Evolutionary conservation across 176 grass and related monocot genomes (phyloP), one percentile per base, ranked within the genome.

Genomic region (Oryza longistaminata): DNA sequence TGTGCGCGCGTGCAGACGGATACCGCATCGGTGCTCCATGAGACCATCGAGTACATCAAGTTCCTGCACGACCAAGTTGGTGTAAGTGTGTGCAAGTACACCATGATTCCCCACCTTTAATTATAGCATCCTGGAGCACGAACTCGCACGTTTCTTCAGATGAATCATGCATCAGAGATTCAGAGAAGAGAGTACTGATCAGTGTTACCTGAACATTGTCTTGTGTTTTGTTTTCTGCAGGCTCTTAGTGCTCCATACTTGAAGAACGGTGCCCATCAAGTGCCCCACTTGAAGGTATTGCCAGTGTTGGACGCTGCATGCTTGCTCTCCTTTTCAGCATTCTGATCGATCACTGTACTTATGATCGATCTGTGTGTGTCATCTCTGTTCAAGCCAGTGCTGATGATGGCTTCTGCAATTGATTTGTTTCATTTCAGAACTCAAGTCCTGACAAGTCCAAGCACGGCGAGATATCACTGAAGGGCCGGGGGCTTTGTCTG

Each of bases 31-130:
- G 97, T 99, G 91, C 93, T 99, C 78, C 93, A 96, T 68, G 97
- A 99, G 88, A 93, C 97, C 71, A 94, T 99, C 68, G 97, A 96
- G 70, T 99, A 99, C 93, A 99, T 99, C 84, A 99, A 90, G 90
- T 99, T 92, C 78, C 97, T 99, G 86, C 97, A 99, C 84, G 93
- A 96, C 84, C 93, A 99, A 88, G 93, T 92, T 82, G 79, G 83
- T 88, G 96, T 99, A 89, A 94, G 96, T 92, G 40, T 92, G 40
- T 71, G 27, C 68, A 45, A 86, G 68, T 35, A 62, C 39, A 73
- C 49, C n/a, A 87, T 87, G 75, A 83, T 87, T 81, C 80, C 48
- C 62, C 79, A 76, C 22, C 71, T 87, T 91, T 84, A 75, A 90
- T 90, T 13, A 87, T 87, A 68, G 16, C 84, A 67, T 69, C 80